phyloP scores from a whole-genome alignment of 768 basidiomycete species.

The Calocera cornea region DNA sequence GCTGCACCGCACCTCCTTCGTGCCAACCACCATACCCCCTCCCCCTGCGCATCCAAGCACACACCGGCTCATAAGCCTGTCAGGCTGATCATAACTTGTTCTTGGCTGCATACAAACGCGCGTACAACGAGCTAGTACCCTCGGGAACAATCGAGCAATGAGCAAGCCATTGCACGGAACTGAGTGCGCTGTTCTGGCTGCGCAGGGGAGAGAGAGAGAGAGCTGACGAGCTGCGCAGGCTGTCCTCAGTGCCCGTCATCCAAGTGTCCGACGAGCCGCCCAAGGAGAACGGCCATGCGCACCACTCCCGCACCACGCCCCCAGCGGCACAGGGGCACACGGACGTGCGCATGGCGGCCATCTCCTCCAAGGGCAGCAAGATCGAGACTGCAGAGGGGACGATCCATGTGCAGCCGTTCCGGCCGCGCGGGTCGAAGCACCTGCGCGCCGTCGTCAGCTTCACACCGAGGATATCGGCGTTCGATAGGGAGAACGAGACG shows the following conservation, averaged over 20 bases:
- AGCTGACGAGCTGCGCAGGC: background rate
- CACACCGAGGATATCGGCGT: slow-evolving; percentile 67
- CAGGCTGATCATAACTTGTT: too few relatives aligned
- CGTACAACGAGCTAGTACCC: too few relatives aligned
- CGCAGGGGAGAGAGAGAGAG: too few relatives aligned
- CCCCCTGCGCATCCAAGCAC: too few relatives aligned
- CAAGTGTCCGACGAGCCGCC: background rate
- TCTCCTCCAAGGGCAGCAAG: slow-evolving; percentile 13
- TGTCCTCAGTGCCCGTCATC: background rate
- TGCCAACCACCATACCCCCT: too few relatives aligned
- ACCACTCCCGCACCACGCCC: background rate
- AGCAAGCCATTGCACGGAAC: background rate
- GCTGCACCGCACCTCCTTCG: too few relatives aligned
- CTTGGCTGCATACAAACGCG: too few relatives aligned
- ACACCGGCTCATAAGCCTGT: too few relatives aligned
- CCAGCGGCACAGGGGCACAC: background rate
- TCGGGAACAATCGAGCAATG: background rate
- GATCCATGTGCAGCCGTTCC: slow-evolving; percentile 27
- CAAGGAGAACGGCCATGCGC: background rate
- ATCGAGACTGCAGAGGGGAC: slow-evolving; percentile 18
- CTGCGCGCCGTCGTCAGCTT: slow-evolving; percentile 76
- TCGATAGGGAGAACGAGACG: slow-evolving; percentile 66
- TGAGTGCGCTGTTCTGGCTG: background rate
- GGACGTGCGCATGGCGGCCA: background rate
- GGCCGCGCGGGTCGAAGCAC: slow-evolving; percentile 59